phyloP scores from a whole-genome alignment of 2,329 filamentous ascomycete genomes.

The Salinomyces thailandicus region DNA sequence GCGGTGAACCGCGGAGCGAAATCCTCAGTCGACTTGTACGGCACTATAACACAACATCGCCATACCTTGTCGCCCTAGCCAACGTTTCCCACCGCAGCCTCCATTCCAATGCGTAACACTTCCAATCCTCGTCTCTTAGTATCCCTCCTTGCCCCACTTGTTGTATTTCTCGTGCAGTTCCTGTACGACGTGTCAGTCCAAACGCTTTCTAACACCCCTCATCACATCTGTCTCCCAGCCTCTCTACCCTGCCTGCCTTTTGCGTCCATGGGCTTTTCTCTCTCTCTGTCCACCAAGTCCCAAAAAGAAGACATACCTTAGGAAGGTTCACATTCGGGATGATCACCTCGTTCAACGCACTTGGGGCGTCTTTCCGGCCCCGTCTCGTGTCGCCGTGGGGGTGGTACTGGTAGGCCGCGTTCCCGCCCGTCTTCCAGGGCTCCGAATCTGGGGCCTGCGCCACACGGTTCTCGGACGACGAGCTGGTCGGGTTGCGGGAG shows the following conservation, averaged over 20 bases:
- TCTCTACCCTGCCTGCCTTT: too few species aligned
- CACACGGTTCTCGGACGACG: constrained; percentile 71
- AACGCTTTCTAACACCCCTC: too few species aligned
- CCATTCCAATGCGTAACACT: too few species aligned
- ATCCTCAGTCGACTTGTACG: too few species aligned
- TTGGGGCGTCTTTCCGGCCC: constrained; percentile 78
- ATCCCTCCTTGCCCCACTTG: constrained; percentile 99
- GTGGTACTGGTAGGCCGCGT: constrained; percentile 55
- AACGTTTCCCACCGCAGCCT: too few species aligned
- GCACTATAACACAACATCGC: too few species aligned
- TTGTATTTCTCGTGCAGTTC: constrained; percentile 94
- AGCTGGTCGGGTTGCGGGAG: constrained; percentile 71
- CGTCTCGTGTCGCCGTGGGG: constrained; percentile 71
- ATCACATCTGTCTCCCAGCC: too few species aligned
- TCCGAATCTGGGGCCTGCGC: constrained; percentile 65
- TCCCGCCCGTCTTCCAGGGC: constrained; percentile 70
- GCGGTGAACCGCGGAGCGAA: too few species aligned
- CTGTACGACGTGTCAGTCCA: too few species aligned
- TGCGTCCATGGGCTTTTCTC: constrained; percentile 1
- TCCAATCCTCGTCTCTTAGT: too few species aligned
- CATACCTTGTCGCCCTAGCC: too few species aligned
- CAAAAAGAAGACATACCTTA: constrained; percentile 63
- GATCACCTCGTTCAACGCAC: constrained; percentile 88
- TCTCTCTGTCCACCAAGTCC: neutral
- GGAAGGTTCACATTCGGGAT: constrained; percentile 88